These are phyloP conservation scores for Nannochloropsis gaditana DNA, from an alignment of 108 stramenopile species.

Conservation along the genomic window DNA sequence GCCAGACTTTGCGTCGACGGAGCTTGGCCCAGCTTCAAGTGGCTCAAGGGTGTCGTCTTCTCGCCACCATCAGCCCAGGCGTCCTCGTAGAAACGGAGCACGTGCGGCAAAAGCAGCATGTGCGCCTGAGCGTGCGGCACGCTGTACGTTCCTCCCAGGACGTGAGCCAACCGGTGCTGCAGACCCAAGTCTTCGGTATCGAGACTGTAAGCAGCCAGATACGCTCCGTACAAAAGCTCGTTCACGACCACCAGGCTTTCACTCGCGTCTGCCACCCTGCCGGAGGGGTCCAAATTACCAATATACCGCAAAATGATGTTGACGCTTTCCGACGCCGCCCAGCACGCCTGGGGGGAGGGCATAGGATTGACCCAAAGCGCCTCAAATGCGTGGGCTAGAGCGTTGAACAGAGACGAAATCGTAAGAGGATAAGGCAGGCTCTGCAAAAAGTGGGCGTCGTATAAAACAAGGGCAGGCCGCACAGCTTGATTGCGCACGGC, in stretches of 20 bases:
- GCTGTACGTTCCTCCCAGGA: background rate
- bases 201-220: conserved; percentile 10
- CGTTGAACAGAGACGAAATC: background rate
- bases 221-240: background rate
- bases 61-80: background rate
- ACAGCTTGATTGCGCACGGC: background rate
- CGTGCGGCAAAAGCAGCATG: conserved; percentile 19
- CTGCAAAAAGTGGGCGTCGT: background rate
- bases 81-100: background rate
- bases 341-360: background rate
- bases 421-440: background rate
- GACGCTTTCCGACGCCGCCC: background rate
- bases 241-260: background rate
- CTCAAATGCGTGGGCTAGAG: background rate
- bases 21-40: background rate
- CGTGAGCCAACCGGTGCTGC: conserved; percentile 4
- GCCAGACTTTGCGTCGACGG: background rate
- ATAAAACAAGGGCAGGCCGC: background rate
- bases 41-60: background rate
- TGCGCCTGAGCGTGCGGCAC: background rate
- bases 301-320: background rate
- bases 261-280: background rate
- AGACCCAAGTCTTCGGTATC: background rate
- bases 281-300: background rate
- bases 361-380: background rate